Percentiles rank a stretch among this genome's conserved stretches.
Conservation (phyloP, 495 filamentous ascomycete species). For the Talaromyces trachyspermus region DNA sequence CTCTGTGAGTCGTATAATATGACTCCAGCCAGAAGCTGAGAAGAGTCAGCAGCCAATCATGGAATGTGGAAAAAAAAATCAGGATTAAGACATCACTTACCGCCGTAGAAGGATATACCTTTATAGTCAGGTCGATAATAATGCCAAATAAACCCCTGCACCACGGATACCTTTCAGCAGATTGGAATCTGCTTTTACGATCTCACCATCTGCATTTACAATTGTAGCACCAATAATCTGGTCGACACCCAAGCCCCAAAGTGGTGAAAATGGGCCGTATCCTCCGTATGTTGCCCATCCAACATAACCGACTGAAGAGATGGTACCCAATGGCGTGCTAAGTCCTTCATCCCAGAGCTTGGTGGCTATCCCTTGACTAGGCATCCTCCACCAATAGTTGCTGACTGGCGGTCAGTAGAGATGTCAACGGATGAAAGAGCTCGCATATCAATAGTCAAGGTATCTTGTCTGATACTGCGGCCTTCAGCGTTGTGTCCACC, state of each 20-base stretch:
- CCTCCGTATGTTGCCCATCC: conserved; percentile 32
- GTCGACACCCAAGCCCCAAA: conserved; percentile 29
- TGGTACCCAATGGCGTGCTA: conserved; percentile 12
- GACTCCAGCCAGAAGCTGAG: conserved; percentile 23
- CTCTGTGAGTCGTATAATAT: conserved; percentile 24
- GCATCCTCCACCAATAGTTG: conserved; percentile 31
- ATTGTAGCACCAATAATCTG: conserved; percentile 30
- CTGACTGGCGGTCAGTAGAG: conserved; percentile 15
- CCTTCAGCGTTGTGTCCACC: conserved; percentile 33
- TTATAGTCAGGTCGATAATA: conserved; percentile 30
- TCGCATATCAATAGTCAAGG: conserved; percentile 32
- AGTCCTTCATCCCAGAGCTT: conserved; percentile 14
- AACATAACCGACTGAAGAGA: conserved; percentile 24
- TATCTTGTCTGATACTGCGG: conserved; percentile 15
- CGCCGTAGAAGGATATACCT: conserved; percentile 22
- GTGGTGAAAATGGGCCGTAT: conserved; percentile 24
- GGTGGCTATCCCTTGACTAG: conserved; percentile 17
- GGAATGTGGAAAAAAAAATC: not conserved
- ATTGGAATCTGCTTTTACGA: conserved; percentile 24
- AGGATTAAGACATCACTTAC: too few species aligned
- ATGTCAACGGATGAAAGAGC: conserved; percentile 26
- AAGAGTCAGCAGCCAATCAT: not conserved
- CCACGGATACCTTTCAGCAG: conserved; percentile 30
- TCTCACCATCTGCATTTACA: conserved; percentile 23
- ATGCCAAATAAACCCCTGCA: conserved; percentile 31